phyloP scores from a whole-genome alignment of 805 yeast species.

The Ogataea pignaliae region DNA sequence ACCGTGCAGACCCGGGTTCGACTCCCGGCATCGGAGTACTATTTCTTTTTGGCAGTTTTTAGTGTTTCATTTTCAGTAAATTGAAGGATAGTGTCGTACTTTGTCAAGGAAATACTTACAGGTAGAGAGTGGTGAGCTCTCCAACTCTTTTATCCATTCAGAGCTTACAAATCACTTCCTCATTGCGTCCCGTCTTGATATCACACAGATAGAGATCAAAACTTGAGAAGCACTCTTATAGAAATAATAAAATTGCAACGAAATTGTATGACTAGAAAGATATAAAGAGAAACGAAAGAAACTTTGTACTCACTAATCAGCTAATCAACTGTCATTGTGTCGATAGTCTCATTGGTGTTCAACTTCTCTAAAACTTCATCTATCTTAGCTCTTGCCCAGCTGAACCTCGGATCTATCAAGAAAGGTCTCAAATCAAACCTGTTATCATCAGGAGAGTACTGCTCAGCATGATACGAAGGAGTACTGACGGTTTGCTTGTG shows the following conservation, averaged over 20 bases:
- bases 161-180: too few relatives aligned
- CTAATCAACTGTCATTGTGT: constrained; percentile 43
- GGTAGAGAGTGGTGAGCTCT: too few relatives aligned
- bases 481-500: constrained; percentile 98
- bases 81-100: too few relatives aligned
- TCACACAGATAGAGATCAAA: too few relatives aligned
- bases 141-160: too few relatives aligned
- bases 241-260: background rate
- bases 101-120: too few relatives aligned
- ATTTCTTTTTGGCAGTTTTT: background rate
- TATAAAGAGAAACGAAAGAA: background rate
- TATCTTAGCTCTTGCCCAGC: constrained; percentile 86
- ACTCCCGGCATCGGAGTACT: constrained; percentile 37
- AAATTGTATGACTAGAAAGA: too few relatives aligned
- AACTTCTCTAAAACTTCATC: constrained; percentile 68
- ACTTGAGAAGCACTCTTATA: too few relatives aligned
- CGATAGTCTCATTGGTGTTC: constrained; percentile 35
- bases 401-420: constrained; percentile 81
- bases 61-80: too few relatives aligned
- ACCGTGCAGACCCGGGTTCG: constrained; percentile 40
- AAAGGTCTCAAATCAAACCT: constrained; percentile 96
- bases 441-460: constrained; percentile 96
- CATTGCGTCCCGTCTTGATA: too few relatives aligned
- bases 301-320: background rate
- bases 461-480: constrained; percentile 97